Percentiles rank a stretch among this genome's conserved stretches.
Evolutionary conservation across 2,329 filamentous ascomycete genomes (phyloP).

Genomic region (Venturia oleaginea): DNA sequence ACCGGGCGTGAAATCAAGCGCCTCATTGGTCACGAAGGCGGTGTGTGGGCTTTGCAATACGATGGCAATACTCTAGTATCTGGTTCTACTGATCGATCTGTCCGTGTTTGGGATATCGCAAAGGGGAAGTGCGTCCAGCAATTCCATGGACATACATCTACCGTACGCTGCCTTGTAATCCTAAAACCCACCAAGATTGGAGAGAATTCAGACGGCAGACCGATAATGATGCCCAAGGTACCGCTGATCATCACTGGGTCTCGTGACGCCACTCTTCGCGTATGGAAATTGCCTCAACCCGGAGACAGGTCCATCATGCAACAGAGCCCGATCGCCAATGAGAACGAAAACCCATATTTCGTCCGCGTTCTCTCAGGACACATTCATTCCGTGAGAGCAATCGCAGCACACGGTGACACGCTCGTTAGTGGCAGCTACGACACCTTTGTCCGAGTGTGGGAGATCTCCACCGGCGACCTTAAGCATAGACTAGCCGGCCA

Average conservation of each 20-base stretch:
- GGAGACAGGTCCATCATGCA: constrained; percentile 72
- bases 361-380: constrained; percentile 80
- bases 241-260: constrained; percentile 96
- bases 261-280: constrained; percentile 82
- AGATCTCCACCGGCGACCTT: constrained; percentile 87
- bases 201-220: constrained; percentile 58
- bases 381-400: constrained; percentile 87
- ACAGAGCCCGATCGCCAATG: constrained; percentile 58
- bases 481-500: constrained; percentile 80
- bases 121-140: constrained; percentile 86
- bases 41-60: constrained; percentile 96
- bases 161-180: constrained; percentile 90
- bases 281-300: constrained; percentile 85
- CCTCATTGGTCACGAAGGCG: constrained; percentile 88
- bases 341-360: constrained; percentile 86
- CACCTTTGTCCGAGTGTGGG: constrained; percentile 90
- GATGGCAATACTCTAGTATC: constrained; percentile 92
- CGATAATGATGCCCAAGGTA: constrained; percentile 85
- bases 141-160: constrained; percentile 96
- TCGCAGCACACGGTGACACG: constrained; percentile 88
- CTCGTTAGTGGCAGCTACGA: constrained; percentile 98
- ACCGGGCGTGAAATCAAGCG: constrained; percentile 77
- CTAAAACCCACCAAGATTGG: constrained; percentile 77
- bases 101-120: constrained; percentile 99
- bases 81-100: constrained; percentile 89